Evolutionary conservation across 2,329 filamentous ascomycete species (phyloP).

Genomic region (Aspergillus sp.): DNA sequence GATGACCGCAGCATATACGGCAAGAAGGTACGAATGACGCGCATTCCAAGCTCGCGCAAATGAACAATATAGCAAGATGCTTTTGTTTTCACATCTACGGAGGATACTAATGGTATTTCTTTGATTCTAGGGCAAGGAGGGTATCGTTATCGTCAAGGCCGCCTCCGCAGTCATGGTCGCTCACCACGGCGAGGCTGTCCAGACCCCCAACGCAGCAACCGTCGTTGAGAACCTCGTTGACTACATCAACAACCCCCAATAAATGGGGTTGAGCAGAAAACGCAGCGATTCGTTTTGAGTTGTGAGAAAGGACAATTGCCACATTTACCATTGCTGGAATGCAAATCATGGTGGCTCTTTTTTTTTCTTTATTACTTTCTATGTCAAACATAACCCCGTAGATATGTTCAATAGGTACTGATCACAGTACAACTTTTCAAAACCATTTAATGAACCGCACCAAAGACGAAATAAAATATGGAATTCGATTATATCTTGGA

Average conservation of each 20-base stretch:
- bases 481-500: no score
- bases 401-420: slow-evolving; percentile 14
- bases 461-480: no score
- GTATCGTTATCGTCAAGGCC: slow-evolving; percentile 80
- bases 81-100: background rate
- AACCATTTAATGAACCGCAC: no score
- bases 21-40: slow-evolving; percentile 63
- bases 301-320: background rate
- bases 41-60: no score
- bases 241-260: slow-evolving; percentile 79
- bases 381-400: slow-evolving; percentile 8
- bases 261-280: slow-evolving; percentile 22
- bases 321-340: slow-evolving; percentile 5
- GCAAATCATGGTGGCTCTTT: slow-evolving; percentile 10
- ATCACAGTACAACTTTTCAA: background rate
- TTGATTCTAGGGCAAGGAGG: slow-evolving; percentile 63
- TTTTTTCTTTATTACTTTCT: background rate
- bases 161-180: slow-evolving; percentile 81
- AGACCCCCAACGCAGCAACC: slow-evolving; percentile 70
- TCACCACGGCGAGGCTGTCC: slow-evolving; percentile 71
- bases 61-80: background rate
- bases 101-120: no score
- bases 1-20: slow-evolving; percentile 78
- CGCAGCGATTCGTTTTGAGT: slow-evolving; percentile 7
- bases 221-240: slow-evolving; percentile 80